Base-by-base conservation (phyloP, 495 filamentous ascomycete genomes). In the Pseudevernia furfuracea region DNA sequence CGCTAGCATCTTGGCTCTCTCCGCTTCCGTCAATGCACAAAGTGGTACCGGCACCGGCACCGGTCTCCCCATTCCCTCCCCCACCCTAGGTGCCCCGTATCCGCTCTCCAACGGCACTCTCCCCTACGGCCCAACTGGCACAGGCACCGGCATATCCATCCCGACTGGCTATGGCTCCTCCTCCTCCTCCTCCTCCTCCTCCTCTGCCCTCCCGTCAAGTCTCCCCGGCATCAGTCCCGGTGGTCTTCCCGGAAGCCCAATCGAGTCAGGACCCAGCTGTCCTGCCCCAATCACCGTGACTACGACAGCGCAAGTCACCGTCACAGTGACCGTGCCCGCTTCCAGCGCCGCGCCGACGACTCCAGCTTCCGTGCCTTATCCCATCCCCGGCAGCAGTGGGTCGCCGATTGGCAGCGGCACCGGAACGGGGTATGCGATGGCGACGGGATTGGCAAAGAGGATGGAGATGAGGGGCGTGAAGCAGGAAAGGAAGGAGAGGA, bases 401-500 rank as follows among this genome's bases (percentile, higher is more conserved):
- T 23, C 15, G 17, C 63, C 63, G 2, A 44, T 58, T 36, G 34
- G 34, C 28, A 61, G 32, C 3, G 58, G 63, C 4, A 68, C 63
- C n/a, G 63, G 61, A 0, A 4, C 34, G 3, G 46, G 21, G 0
- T 41, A 28, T 1, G 39, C 64, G 2, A 43, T 19, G 2, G 30
- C 63, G 14, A 58, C 28, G 8, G 44, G 34, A 1, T 48, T 44
- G 6, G 15, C 28, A 36, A 56, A 61, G 62, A 63, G 55, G 66
- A 52, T 58, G 53, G 63, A 68, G 56, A 64, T 57, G 66, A 66
- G 60, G 38, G 61, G 66, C 1, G 25, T 64, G 34, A 62, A 66
- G 58, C 59, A 63, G 57, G 37, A 59, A 55, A 52, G 25, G 60
- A 34, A 14, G 58, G 48, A 30, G 58, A 41, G 28, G 64, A 56